A percentile compares a stretch with the other conserved stretches of the same genome.
Conservation (phyloP, 257 asterid genomes). For the Leonotis leonurus region DNA sequence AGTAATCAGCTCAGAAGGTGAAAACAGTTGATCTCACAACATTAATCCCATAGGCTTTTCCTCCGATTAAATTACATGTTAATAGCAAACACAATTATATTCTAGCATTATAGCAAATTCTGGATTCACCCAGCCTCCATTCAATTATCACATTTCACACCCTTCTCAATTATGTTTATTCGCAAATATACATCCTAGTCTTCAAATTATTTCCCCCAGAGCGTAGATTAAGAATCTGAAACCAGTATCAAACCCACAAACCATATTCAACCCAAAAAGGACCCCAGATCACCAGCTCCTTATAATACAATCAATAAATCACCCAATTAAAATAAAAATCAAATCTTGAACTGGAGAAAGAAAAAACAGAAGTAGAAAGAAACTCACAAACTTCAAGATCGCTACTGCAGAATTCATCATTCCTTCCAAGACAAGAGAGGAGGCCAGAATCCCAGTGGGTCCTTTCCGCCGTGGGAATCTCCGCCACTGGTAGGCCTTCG, state of each 20-base stretch:
- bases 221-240: slow-evolving; percentile 6
- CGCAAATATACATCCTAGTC: not conserved
- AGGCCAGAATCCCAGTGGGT: slow-evolving; percentile 47
- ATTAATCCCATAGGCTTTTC: not conserved
- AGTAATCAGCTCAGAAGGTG: not conserved
- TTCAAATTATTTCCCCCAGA: not conserved
- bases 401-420: slow-evolving; percentile 58
- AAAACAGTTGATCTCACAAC: not conserved
- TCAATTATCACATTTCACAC: too few species aligned
- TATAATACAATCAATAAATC: not conserved
- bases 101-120: not conserved
- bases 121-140: too few species aligned
- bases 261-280: not conserved
- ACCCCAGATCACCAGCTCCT: not conserved
- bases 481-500: slow-evolving; percentile 65
- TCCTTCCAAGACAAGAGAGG: slow-evolving; percentile 48
- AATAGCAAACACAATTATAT: not conserved
- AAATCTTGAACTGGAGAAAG: slow-evolving; percentile 2
- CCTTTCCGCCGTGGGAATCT: slow-evolving; percentile 33
- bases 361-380: not conserved
- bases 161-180: not conserved
- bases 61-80: not conserved
- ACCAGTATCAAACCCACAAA: not conserved
- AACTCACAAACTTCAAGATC: slow-evolving; percentile 77
- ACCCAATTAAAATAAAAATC: slow-evolving; percentile 7